Evolutionary conservation across 148 eudicot genomes (phyloP).

Genomic region (Suaeda aralocaspica): DNA sequence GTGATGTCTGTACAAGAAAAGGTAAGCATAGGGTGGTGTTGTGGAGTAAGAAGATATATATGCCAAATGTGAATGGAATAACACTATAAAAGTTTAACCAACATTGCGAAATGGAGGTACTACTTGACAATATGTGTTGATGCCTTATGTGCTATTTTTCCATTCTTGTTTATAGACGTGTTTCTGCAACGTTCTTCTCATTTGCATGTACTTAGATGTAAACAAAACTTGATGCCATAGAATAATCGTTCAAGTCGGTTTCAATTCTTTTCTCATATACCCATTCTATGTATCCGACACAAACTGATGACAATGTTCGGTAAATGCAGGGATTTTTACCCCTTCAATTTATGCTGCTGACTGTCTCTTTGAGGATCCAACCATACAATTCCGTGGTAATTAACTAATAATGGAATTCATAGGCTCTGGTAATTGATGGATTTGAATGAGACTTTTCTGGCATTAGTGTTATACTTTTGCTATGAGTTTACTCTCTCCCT

Average conservation of each 20-base stretch:
- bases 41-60: too few relatives aligned
- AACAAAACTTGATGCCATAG: too few relatives aligned
- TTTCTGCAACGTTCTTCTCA: not conserved
- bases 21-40: too few relatives aligned
- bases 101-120: too few relatives aligned
- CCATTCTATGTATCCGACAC: not conserved
- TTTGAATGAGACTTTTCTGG: not conserved
- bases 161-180: not conserved
- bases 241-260: too few relatives aligned
- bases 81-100: too few relatives aligned
- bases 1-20: too few relatives aligned
- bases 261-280: not conserved
- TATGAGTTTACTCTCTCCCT: not conserved
- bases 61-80: too few relatives aligned
- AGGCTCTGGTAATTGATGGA: slow-evolving; percentile 2
- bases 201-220: too few relatives aligned
- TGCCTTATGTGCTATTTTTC: not conserved
- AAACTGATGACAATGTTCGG: not conserved
- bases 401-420: not conserved
- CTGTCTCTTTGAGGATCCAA: slow-evolving; percentile 90
- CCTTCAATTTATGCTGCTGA: slow-evolving; percentile 65
- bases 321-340: slow-evolving; percentile 59
- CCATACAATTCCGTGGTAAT: slow-evolving; percentile 78
- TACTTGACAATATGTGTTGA: too few relatives aligned
- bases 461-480: not conserved